Evolutionary conservation across 768 basidiomycete genomes (phyloP), one percentile per base, ranked within the genome.

Genomic region (Panaeolus papilionaceus): DNA sequence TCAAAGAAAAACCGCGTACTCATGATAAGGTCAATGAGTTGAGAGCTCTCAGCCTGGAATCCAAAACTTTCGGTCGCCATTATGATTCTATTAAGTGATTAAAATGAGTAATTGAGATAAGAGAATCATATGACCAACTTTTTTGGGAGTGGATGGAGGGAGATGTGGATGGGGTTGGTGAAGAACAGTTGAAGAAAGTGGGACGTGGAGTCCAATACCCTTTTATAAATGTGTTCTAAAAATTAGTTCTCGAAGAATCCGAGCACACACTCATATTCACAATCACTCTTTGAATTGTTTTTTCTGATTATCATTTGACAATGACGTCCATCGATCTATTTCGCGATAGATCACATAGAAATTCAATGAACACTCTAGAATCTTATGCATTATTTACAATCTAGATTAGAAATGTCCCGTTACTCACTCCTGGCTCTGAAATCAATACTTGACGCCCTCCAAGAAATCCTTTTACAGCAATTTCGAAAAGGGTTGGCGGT

Each of bases 1-100:
- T 62, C 39, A 62, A 64, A 20, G 39, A 66, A 69, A 61, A 68
- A 51, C 64, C 11, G 82, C 92, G 68, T 76, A 95, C 93, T 98
- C 89, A 99, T 98, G 86, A 99, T 99, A 78, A 99, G 84, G 86
- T 99, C 97, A 72, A 99, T 88, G 75, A 98, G 87, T 83, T 99
- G 97, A 80, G 92, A 93, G 90, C 99, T 99, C 88, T 99, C 97
- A 79, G 97, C 97, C 81, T 98, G 95, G 90, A 96, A 96, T 80
- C 94, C 94, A 81, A 95, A 95, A 84, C 89, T 91, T 84, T 95
- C 93, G 67, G 89, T 81, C 74, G 91, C 88, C 92, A 92, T 92
- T 79, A 70, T 75, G 76, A 72, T 73, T 73, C 63, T 54, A 62
- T 14, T 65, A 42, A 62, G 38, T 66, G 64, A 49, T 62, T 67